Evolutionary conservation across 495 filamentous ascomycete genomes (phyloP).

Genomic region (Venustampulla echinocandica): DNA sequence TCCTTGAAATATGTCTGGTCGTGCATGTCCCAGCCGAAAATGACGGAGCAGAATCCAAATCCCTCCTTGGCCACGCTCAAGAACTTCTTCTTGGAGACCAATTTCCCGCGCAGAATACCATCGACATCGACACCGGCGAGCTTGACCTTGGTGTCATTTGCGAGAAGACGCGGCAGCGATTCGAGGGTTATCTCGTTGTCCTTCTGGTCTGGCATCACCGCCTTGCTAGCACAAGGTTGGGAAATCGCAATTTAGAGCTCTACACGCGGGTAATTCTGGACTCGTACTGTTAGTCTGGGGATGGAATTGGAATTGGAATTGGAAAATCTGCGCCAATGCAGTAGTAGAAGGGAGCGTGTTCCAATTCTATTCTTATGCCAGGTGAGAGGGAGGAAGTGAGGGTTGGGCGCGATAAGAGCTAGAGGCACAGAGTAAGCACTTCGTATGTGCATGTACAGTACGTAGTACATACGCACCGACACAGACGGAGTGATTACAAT

Average conservation of each 20-base stretch:
- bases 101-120: slow-evolving; percentile 82
- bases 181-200: slow-evolving; percentile 44
- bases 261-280: too few relatives aligned
- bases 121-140: slow-evolving; percentile 89
- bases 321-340: too few relatives aligned
- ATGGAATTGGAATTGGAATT: too few relatives aligned
- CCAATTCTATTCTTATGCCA: too few relatives aligned
- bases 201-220: slow-evolving; percentile 16
- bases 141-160: slow-evolving; percentile 77
- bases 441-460: too few relatives aligned
- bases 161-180: slow-evolving; percentile 55
- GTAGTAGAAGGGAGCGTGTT: too few relatives aligned
- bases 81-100: slow-evolving; percentile 95
- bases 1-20: slow-evolving; percentile 81
- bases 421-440: too few relatives aligned
- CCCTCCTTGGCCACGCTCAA: slow-evolving; percentile 71
- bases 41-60: slow-evolving; percentile 94
- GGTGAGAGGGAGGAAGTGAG: too few relatives aligned
- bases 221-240: slow-evolving; percentile 9
- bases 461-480: too few relatives aligned
- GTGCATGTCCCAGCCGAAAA: slow-evolving; percentile 99
- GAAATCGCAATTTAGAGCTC: slow-evolving; percentile 9
- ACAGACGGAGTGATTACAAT: too few relatives aligned
- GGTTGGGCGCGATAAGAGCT: too few relatives aligned
- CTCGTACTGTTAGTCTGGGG: too few relatives aligned